Conservation (phyloP, 2,329 filamentous ascomycete genomes). For the Trichoderma sp. region DNA sequence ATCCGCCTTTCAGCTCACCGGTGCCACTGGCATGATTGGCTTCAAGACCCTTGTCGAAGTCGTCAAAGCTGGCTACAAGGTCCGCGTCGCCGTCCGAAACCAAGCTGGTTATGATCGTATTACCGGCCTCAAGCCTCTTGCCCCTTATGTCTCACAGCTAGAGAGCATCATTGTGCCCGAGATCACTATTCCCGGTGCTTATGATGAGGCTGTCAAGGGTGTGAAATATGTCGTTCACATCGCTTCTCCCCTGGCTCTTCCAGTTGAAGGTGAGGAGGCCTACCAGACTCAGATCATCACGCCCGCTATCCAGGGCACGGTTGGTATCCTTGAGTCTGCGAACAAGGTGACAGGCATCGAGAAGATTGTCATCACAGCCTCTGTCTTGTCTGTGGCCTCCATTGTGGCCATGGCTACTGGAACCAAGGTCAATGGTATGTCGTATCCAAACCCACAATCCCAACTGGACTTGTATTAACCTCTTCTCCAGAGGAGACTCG, state of each 20-base stretch:
- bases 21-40: slow-evolving; percentile 33
- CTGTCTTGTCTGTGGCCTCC: slow-evolving; percentile 28
- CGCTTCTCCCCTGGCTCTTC: slow-evolving; percentile 28
- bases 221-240: slow-evolving; percentile 37
- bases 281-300: slow-evolving; percentile 28
- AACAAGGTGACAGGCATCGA: slow-evolving; percentile 34
- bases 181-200: slow-evolving; percentile 37
- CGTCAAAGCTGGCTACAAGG: slow-evolving; percentile 28
- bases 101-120: slow-evolving; percentile 23
- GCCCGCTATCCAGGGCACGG: slow-evolving; percentile 38
- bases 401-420: background rate
- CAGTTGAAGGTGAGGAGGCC: slow-evolving; percentile 1
- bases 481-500: background rate
- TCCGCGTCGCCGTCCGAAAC: slow-evolving; percentile 33
- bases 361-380: slow-evolving; percentile 44
- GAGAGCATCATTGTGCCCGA: slow-evolving; percentile 37
- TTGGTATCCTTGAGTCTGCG: slow-evolving; percentile 39
- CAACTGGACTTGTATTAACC: background rate
- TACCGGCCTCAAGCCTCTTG: slow-evolving; percentile 14
- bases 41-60: slow-evolving; percentile 29
- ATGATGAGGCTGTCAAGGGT: slow-evolving; percentile 40
- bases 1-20: slow-evolving; percentile 26
- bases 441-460: background rate
- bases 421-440: slow-evolving; percentile 7
- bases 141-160: slow-evolving; percentile 22